A percentile compares a stretch with the other conserved stretches of the same genome.
phyloP scores from a whole-genome alignment of 768 basidiomycete species.

The Mycena galopus region DNA sequence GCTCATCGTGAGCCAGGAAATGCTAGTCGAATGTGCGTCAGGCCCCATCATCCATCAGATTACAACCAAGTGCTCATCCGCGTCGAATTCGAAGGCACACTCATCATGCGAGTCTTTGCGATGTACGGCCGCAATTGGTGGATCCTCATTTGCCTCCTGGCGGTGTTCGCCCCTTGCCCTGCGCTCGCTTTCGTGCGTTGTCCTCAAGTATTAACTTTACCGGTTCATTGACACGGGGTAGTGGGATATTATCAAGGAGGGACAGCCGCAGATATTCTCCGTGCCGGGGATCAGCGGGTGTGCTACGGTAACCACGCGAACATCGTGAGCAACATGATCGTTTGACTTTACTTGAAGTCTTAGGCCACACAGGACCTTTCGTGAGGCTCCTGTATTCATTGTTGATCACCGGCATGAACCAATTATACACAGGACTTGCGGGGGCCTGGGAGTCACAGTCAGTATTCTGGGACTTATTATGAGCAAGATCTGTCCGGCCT shows the following conservation, averaged over 20 bases:
- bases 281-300: background rate
- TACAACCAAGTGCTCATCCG: background rate
- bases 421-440: background rate
- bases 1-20: conserved; percentile 6
- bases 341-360: background rate
- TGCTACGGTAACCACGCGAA: background rate
- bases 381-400: background rate
- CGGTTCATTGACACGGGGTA: background rate
- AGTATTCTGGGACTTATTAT: background rate
- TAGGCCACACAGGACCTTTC: background rate
- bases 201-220: background rate
- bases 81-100: background rate
- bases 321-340: conserved; percentile 2
- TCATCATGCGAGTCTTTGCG: conserved; percentile 4
- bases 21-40: conserved; percentile 2
- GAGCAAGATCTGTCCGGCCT: background rate
- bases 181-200: background rate
- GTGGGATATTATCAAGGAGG: conserved; percentile 3
- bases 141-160: conserved; percentile 11
- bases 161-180: background rate
- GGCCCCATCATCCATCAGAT: conserved; percentile 1
- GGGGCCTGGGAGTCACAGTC: background rate
- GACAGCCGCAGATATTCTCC: conserved; percentile 3
- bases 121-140: background rate
- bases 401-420: conserved; percentile 10